phyloP scores from a whole-genome alignment of 495 filamentous ascomycete species.

The Trichocladium antarcticum region DNA sequence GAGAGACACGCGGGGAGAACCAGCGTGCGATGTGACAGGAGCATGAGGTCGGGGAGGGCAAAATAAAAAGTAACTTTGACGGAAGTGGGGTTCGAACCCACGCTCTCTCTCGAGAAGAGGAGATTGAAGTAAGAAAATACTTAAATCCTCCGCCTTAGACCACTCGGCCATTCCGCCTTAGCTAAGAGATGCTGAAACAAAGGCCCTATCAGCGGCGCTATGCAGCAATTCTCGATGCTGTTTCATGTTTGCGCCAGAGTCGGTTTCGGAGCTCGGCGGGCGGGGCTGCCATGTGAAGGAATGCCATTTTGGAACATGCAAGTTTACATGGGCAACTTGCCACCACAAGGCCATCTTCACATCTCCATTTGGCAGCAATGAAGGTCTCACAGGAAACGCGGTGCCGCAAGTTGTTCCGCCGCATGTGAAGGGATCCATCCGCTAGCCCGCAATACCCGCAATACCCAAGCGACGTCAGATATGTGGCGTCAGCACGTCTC shows the following conservation, averaged over 20 bases:
- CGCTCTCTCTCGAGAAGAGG: constrained; percentile 20
- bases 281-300: too few species aligned
- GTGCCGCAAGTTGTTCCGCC: not conserved
- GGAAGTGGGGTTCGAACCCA: constrained; percentile 21
- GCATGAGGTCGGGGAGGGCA: too few species aligned
- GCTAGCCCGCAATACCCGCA: constrained; percentile 19
- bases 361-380: not conserved
- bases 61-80: constrained; percentile 7
- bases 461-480: too few species aligned
- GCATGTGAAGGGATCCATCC: constrained; percentile 21
- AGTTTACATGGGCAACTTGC: too few species aligned
- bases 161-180: constrained; percentile 12
- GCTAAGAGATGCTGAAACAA: not conserved
- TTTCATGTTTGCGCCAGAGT: too few species aligned
- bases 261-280: too few species aligned
- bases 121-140: constrained; percentile 16
- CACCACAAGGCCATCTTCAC: too few species aligned
- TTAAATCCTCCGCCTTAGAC: constrained; percentile 20
- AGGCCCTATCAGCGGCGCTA: not conserved
- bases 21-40: too few species aligned
- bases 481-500: constrained; percentile 5
- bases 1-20: too few species aligned
- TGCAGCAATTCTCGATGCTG: not conserved
- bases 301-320: too few species aligned
- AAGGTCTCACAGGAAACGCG: not conserved